These are phyloP conservation scores for Scheffersomyces insectosa DNA, from an alignment of 1,139 yeast species.

Conservation along the genomic window DNA sequence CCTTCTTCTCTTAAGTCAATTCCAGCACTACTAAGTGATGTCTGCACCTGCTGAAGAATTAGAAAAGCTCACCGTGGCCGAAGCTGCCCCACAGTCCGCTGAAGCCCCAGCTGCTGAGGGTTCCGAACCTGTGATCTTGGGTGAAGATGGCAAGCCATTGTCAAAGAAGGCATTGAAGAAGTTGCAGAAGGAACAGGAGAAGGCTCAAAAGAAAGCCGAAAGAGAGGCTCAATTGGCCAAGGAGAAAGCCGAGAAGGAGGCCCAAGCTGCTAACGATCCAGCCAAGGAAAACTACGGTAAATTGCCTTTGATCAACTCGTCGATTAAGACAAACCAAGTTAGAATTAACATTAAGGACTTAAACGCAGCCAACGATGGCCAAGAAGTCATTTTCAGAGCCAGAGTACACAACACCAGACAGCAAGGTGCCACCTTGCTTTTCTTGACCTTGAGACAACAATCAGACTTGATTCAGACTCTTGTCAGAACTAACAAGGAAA, in stretches of 20 bases:
- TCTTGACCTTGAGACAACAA: slow-evolving; percentile 90
- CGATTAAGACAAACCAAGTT: slow-evolving; percentile 56
- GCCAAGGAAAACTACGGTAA: slow-evolving; percentile 90
- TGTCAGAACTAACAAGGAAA: slow-evolving; percentile 60
- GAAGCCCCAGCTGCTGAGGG: slow-evolving; percentile 16
- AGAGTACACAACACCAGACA: slow-evolving; percentile 91
- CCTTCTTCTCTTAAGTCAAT: neutral
- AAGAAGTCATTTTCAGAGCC: slow-evolving; percentile 84
- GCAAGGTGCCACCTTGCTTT: slow-evolving; percentile 94
- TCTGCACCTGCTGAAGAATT: slow-evolving; percentile 37
- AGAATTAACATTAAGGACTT: slow-evolving; percentile 62
- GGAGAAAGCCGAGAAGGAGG: slow-evolving; percentile 82
- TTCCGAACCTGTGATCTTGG: slow-evolving; percentile 43
- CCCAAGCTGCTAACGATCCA: slow-evolving; percentile 78
- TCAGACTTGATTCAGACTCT: slow-evolving; percentile 79
- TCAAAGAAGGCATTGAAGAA: slow-evolving; percentile 95
- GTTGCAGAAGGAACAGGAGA: slow-evolving; percentile 89
- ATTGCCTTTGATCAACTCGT: slow-evolving; percentile 81
- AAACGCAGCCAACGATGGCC: slow-evolving; percentile 69
- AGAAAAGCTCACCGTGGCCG: slow-evolving; percentile 33
- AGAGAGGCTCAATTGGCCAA: slow-evolving; percentile 86
- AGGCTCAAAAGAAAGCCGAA: slow-evolving; percentile 90
- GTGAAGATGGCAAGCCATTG: slow-evolving; percentile 90
- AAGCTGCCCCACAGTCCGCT: slow-evolving; percentile 12
- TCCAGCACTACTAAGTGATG: slow-evolving; percentile 14